These are phyloP conservation scores for Nigrospora oryzae DNA, from an alignment of 2,329 filamentous ascomycete genomes.

Conservation along the genomic window DNA sequence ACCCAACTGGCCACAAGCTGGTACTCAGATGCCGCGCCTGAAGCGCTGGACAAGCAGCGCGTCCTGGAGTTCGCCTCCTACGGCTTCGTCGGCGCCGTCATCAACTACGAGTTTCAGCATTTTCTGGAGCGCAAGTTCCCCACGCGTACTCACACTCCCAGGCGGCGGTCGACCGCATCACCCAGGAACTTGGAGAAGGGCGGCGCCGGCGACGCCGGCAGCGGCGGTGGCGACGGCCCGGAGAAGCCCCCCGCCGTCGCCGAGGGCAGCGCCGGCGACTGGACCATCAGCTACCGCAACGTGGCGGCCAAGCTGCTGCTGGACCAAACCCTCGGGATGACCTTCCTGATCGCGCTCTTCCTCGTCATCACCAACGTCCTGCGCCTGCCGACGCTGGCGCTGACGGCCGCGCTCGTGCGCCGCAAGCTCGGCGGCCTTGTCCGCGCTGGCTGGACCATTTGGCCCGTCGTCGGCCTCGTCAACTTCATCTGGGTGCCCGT, in stretches of 20 bases:
- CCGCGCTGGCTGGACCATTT: conserved; percentile 26
- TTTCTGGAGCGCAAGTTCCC: conserved; percentile 25
- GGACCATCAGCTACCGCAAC: conserved; percentile 22
- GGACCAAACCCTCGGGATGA: conserved; percentile 25
- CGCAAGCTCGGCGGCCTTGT: conserved; percentile 20
- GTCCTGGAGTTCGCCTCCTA: conserved; percentile 26
- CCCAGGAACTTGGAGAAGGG: conserved; percentile 5
- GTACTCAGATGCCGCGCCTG: conserved; percentile 1
- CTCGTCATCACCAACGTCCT: conserved; percentile 26
- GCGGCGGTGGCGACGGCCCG: not conserved
- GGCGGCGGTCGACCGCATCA: conserved; percentile 7
- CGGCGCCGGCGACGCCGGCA: conserved; percentile 1
- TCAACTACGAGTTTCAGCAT: conserved; percentile 26
- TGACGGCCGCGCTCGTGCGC: conserved; percentile 17
- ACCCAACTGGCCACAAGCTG: conserved; percentile 6
- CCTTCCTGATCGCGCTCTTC: conserved; percentile 23
- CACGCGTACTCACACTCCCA: conserved; percentile 12
- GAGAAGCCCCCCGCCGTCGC: conserved; percentile 9
- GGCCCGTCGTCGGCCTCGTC: conserved; percentile 24
- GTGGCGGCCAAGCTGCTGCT: conserved; percentile 24
- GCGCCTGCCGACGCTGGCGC: conserved; percentile 14
- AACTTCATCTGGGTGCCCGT: conserved; percentile 28
- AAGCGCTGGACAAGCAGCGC: conserved; percentile 21
- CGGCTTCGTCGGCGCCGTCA: conserved; percentile 23
- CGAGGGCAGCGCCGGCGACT: not conserved